Evolutionary conservation across 805 yeast genomes (phyloP).

Genomic region (Jamesozyma rosinii): DNA sequence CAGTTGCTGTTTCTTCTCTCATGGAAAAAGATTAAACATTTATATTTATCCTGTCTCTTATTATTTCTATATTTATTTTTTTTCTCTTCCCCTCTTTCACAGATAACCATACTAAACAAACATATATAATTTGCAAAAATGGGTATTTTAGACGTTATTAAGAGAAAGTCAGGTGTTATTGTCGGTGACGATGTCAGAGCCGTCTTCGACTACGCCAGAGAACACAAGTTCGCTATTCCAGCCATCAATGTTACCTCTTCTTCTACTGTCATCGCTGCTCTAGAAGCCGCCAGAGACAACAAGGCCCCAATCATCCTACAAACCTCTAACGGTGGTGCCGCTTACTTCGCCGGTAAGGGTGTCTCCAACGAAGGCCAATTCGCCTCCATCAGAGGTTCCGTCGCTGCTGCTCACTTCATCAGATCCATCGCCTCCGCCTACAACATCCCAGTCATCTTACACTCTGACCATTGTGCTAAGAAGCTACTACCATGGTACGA

Average conservation of each 20-base stretch:
- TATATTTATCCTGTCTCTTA: too few species aligned
- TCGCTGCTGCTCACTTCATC: constrained; percentile 97
- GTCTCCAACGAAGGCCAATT: constrained; percentile 84
- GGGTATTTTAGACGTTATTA: constrained; percentile 67
- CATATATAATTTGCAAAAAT: too few species aligned
- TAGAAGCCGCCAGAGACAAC: constrained; percentile 94
- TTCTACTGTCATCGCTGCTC: constrained; percentile 91
- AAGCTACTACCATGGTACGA: constrained; percentile 97
- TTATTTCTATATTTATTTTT: too few species aligned
- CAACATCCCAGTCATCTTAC: constrained; percentile 93
- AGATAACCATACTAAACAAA: too few species aligned
- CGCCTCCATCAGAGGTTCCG: constrained; percentile 88
- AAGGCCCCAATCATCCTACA: constrained; percentile 93
- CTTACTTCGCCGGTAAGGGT: constrained; percentile 99
- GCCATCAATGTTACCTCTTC: constrained; percentile 98
- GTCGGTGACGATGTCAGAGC: constrained; percentile 90
- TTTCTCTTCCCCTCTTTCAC: too few species aligned
- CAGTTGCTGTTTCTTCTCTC: too few species aligned
- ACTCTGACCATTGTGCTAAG: constrained; percentile 98
- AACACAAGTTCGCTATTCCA: constrained; percentile 91
- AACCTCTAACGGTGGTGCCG: constrained; percentile 98
- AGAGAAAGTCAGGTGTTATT: constrained; percentile 93
- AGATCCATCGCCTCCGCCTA: constrained; percentile 93
- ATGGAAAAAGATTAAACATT: too few species aligned
- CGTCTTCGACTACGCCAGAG: constrained; percentile 87